Percentiles rank a stretch among this genome's conserved stretches.
Evolutionary conservation across 352 stramenopile species (phyloP).

Genomic region (Pythium guiyangense): DNA sequence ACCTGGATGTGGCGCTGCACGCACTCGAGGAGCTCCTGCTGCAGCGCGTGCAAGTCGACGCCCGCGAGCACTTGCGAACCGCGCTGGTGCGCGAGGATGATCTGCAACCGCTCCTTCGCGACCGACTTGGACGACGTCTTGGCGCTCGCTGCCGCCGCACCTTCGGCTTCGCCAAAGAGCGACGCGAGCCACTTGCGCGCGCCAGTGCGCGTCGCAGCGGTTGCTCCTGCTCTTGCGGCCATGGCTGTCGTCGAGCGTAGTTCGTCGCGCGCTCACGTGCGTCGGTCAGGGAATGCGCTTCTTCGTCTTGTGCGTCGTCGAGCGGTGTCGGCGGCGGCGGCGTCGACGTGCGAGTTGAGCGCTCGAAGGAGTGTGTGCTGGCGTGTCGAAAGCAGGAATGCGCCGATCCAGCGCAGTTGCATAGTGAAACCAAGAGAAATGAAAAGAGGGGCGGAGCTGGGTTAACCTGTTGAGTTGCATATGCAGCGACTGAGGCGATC

Average conservation of each 20-base stretch:
- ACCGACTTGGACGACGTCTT: constrained; percentile 75
- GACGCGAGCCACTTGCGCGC: constrained; percentile 80
- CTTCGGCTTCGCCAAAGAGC: constrained; percentile 55
- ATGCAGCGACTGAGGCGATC: too few species aligned
- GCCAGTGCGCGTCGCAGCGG: constrained; percentile 35
- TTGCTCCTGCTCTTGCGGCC: constrained; percentile 40
- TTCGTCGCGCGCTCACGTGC: neutral
- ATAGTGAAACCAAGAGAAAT: too few species aligned
- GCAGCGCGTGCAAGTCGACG: constrained; percentile 73
- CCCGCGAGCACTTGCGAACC: constrained; percentile 79
- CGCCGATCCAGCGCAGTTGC: too few species aligned
- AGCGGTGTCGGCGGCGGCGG: too few species aligned
- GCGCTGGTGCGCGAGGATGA: constrained; percentile 86
- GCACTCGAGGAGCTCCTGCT: constrained; percentile 81
- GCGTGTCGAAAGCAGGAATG: too few species aligned
- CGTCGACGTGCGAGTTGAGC: too few species aligned
- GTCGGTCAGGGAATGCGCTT: neutral
- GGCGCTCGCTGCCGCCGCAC: constrained; percentile 11
- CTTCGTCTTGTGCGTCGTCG: too few species aligned
- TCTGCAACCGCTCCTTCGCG: constrained; percentile 86
- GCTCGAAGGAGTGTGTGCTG: too few species aligned
- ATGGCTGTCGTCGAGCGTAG: constrained; percentile 12
- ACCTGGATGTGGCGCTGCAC: constrained; percentile 87
- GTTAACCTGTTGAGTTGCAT: too few species aligned
- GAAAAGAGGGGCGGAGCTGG: too few species aligned